phyloP scores from a whole-genome alignment of 352 stramenopile species.

The Phytophthora syringae region DNA sequence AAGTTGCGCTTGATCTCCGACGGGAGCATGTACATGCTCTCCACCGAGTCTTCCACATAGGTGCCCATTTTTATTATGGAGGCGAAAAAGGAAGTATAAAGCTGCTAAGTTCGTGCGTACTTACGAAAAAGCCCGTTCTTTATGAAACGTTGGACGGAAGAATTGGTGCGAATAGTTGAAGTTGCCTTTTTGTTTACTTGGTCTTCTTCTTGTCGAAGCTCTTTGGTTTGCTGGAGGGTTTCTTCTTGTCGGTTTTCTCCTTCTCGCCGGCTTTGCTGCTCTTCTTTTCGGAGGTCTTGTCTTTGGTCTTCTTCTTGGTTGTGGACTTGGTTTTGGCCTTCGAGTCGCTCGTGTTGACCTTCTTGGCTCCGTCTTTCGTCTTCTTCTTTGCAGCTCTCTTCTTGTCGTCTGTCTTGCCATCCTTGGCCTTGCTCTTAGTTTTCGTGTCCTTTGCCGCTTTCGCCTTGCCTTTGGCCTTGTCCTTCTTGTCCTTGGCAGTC shows the following conservation, averaged over 20 bases:
- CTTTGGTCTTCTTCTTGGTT: constrained; percentile 35
- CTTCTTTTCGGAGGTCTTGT: constrained; percentile 18
- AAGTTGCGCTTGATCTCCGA: constrained; percentile 92
- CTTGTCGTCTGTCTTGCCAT: constrained; percentile 17
- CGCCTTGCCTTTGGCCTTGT: constrained; percentile 32
- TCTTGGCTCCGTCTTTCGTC: constrained; percentile 21
- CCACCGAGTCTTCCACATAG: constrained; percentile 88
- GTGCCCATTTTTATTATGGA: too few relatives aligned
- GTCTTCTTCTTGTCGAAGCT: constrained; percentile 28
- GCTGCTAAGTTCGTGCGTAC: constrained; percentile 11
- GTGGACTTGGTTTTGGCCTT: constrained; percentile 31
- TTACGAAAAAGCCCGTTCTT: neutral
- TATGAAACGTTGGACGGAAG: neutral
- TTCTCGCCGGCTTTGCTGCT: constrained; percentile 22
- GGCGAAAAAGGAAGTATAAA: too few relatives aligned
- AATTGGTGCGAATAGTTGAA: neutral
- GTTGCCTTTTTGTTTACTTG: constrained; percentile 14
- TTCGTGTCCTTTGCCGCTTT: constrained; percentile 22
- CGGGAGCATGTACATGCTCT: constrained; percentile 91
- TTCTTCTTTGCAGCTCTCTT: constrained; percentile 30
- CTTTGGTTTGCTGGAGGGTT: constrained; percentile 22
- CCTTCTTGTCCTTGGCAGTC: constrained; percentile 32
- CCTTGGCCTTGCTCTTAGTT: constrained; percentile 18
- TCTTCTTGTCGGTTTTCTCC: constrained; percentile 34
- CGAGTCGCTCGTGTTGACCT: constrained; percentile 13